Evolutionary conservation across 108 stramenopile species (phyloP), one percentile per base, ranked within the genome.

Genomic region (Schizochytrium sp.): DNA sequence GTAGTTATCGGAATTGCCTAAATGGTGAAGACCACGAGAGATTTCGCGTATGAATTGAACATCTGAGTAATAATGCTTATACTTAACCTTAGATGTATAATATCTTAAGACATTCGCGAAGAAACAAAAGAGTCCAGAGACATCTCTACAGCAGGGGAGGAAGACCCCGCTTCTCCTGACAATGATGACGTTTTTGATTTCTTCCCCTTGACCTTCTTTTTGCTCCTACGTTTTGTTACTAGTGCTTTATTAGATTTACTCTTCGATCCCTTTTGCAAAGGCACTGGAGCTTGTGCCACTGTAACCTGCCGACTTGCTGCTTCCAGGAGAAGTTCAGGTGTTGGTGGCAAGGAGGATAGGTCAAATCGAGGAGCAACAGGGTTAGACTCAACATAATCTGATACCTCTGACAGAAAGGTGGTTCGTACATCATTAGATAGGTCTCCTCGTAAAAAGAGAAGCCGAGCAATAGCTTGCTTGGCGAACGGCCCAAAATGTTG

Each of bases 381-480:
- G 19, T 17, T 55, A 10, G 10, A 47, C 5, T 38, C 76, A 55
- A 12, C 47, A 55, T 83, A 5, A 10, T 83, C 76, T 42, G 76
- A 46, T 1, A 83, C 47, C 47, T 83, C 76, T 10, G 5, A 0
- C 28, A 83, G 45, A 28, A 83, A 55, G 53, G 47, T 42, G 50
- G 47, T 53, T 5, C 76, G 76, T 5, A 55, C 76, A 47, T 83
- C 76, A 42, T 55, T n/a, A 0, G 50, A 55, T 13, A 83, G 76
- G 47, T 83, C 76, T 1, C 76, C 76, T 10, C 76, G 76, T n/a
- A 55, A 42, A 55, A 55, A 83, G 5, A 83, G 28, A 12, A 83
- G 47, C 49, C 76, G 76, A 12, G 76, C 76, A 3, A 83, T 83
- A 7, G 76, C 76, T 50, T 83, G 76, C 76, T 83, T 49, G 53